Evolutionary conservation across 768 basidiomycete species (phyloP), one percentile per base, ranked within the genome.

Genomic region (Kwoniella europaea): DNA sequence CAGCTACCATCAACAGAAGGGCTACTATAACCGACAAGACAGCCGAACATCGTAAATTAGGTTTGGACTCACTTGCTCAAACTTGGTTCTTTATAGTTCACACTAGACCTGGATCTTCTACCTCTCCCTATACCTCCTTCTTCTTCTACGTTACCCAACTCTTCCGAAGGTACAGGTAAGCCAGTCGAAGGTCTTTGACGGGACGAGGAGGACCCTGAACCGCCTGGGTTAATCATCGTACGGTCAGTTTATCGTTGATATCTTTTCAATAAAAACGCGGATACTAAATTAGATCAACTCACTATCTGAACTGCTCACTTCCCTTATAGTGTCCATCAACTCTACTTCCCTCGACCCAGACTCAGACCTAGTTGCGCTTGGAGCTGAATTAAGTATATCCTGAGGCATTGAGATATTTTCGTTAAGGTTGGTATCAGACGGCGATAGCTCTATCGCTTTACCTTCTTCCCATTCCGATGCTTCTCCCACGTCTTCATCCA

Each of bases 31-130:
- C 9, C 4, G 20, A 16, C 29, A 15, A 35, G 35, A 35, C 6
- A 63, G 62, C 52, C 52, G 52, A 22, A 53, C 52, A 53, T 35
- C 35, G 6, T 35, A 35, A 35, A 35, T 4, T 35, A 35, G 35
- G 35, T 6, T 42, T 2, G 15, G 4, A 75, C 80, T 71, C 65
- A 82, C 81, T 74, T 79, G 57, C 73, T 77, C 50, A 82, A 58
- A 72, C 75, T 79, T 18, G 81, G 81, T 58, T 82, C 81, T 61
- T 82, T 82, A 73, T 82, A 82, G 61, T 77, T 82, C n/a, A 82
- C 78, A 57, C 78, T 78, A 59, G 72, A 74, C 27, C 78, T 68
- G 4, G 77, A 69, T 53, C 78, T 62, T 20, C 81, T 63, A 35
- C 71, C 71, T 42, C 78, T 56, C 16, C 61, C 63, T 15, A 18